Percentiles rank a stretch among this genome's conserved stretches.
Conservation (phyloP, 2,329 filamentous ascomycete genomes). For the Leptographium wingfieldii region DNA sequence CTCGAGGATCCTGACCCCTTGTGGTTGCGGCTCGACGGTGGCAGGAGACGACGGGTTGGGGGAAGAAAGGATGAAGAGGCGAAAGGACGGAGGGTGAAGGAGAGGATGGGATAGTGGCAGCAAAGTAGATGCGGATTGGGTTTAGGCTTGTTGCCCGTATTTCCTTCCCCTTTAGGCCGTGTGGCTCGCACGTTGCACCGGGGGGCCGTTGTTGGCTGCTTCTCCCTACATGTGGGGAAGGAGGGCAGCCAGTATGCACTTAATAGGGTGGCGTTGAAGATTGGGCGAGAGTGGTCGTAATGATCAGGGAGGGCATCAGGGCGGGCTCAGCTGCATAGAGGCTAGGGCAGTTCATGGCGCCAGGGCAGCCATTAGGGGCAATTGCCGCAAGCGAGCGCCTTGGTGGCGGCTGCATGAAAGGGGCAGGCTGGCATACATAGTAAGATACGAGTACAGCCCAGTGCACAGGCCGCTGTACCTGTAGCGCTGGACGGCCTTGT, state of each 20-base stretch:
- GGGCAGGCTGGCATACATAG: not conserved
- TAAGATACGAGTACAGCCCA: too few species aligned
- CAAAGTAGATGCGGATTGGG: constrained; percentile 3
- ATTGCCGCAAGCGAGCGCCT: not conserved
- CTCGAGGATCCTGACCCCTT: not conserved
- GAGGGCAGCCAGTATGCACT: not conserved
- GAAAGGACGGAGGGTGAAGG: not conserved
- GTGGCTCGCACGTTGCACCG: not conserved
- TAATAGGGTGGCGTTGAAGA: not conserved
- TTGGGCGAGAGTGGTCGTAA: not conserved
- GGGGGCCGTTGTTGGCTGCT: not conserved
- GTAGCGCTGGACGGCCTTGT: too few species aligned
- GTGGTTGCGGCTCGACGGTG: constrained; percentile 1
- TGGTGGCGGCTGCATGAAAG: not conserved
- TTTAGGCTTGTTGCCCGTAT: constrained; percentile 2
- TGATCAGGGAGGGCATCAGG: not conserved
- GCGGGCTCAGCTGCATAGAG: not conserved
- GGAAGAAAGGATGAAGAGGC: not conserved
- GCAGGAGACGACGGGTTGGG: not conserved
- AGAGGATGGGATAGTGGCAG: not conserved
- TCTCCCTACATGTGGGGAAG: not conserved
- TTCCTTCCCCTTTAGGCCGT: not conserved
- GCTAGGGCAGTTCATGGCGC: not conserved
- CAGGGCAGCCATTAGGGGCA: too few species aligned
- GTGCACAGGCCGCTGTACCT: not conserved